These are phyloP conservation scores for Yamadazyma endophytica DNA, from an alignment of 805 yeast genomes.

Conservation along the genomic window DNA sequence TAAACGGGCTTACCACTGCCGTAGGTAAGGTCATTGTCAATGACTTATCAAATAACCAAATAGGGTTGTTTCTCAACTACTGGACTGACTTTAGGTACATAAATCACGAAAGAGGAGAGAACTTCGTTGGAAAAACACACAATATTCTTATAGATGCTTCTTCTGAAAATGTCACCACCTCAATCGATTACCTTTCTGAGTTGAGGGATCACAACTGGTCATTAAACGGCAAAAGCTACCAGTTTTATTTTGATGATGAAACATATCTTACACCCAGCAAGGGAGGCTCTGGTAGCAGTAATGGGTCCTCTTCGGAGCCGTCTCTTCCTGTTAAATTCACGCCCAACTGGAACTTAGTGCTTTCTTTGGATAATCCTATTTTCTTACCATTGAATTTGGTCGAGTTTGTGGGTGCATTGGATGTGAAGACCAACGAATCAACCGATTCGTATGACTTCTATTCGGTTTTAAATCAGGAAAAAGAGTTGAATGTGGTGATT, in stretches of 20 bases:
- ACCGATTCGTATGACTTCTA: constrained; percentile 3
- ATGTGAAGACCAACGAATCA: neutral
- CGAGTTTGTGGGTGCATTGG: constrained; percentile 23
- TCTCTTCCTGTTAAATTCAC: constrained; percentile 4
- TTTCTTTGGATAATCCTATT: constrained; percentile 23
- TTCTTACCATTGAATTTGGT: constrained; percentile 23
- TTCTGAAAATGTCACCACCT: constrained; percentile 6
- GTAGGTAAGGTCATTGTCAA: constrained; percentile 28
- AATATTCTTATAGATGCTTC: constrained; percentile 19
- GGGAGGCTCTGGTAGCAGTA: neutral
- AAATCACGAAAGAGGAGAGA: constrained; percentile 16
- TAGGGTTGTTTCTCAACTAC: constrained; percentile 33
- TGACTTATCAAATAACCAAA: constrained; percentile 14
- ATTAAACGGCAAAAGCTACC: constrained; percentile 13
- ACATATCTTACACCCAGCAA: constrained; percentile 2
- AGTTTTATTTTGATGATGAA: constrained; percentile 14
- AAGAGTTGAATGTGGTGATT: constrained; percentile 5
- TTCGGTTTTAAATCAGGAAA: constrained; percentile 10
- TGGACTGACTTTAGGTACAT: constrained; percentile 32
- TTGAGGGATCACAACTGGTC: constrained; percentile 20
- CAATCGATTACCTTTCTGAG: constrained; percentile 19
- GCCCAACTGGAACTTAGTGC: constrained; percentile 20
- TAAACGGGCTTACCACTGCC: constrained; percentile 18
- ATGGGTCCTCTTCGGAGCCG: neutral
- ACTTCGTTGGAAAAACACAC: constrained; percentile 15